A percentile compares a stretch with the other conserved stretches of the same genome.
Conservation (phyloP, 140 eudicot species). For the Flaveria floridana region DNA sequence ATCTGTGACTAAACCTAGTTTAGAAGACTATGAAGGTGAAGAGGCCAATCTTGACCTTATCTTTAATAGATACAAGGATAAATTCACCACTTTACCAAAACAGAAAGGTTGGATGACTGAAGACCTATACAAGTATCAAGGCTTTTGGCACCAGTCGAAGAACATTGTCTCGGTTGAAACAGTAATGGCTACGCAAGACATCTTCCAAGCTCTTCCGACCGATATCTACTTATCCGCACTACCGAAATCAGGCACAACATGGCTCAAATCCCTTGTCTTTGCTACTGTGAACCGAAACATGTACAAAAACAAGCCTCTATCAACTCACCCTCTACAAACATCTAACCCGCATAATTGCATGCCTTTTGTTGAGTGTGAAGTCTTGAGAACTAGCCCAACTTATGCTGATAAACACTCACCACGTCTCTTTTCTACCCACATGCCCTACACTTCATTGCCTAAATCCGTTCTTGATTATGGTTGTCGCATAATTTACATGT, state of each 20-base stretch:
- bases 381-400: slow-evolving; percentile 13
- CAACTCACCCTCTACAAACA: slow-evolving; percentile 30
- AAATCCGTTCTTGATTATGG: slow-evolving; percentile 29
- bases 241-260: slow-evolving; percentile 43
- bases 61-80: slow-evolving; percentile 21
- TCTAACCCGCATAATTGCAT: slow-evolving; percentile 34
- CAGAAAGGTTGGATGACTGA: slow-evolving; percentile 33
- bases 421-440: slow-evolving; percentile 36
- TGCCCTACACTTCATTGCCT: slow-evolving; percentile 35
- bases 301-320: slow-evolving; percentile 13
- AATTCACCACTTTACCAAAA: slow-evolving; percentile 1
- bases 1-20: not conserved
- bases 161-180: slow-evolving; percentile 25
- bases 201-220: slow-evolving; percentile 28
- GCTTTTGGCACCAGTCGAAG: slow-evolving; percentile 42
- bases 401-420: slow-evolving; percentile 21
- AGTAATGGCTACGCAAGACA: slow-evolving; percentile 32
- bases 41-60: slow-evolving; percentile 1
- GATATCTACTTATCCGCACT: slow-evolving; percentile 35
- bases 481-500: slow-evolving; percentile 32
- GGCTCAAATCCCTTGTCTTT: slow-evolving; percentile 41
- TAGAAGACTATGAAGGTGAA: slow-evolving; percentile 8
- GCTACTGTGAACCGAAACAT: slow-evolving; percentile 23
- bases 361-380: slow-evolving; percentile 30
- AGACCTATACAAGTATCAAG: slow-evolving; percentile 36